Conservation (phyloP, 768 basidiomycete genomes). For the Trametopsis cervina region DNA sequence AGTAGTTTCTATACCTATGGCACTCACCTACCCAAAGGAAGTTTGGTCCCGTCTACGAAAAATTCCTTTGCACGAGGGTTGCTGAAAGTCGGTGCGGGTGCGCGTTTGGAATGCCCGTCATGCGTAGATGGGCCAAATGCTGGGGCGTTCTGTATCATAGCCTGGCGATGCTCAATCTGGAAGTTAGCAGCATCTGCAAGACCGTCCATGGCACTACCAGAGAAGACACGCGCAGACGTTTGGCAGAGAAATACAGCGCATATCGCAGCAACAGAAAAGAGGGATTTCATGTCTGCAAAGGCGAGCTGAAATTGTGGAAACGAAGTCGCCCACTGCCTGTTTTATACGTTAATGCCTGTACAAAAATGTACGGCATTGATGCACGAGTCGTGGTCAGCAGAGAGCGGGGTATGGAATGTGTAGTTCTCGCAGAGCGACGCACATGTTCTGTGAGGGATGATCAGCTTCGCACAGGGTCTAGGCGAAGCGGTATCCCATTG, state of each 20-base stretch:
- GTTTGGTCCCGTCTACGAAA: conserved; percentile 28
- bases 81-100: conserved; percentile 17
- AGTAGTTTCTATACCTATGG: too few species aligned
- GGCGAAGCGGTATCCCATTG: too few species aligned
- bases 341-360: too few species aligned
- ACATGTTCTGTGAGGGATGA: too few species aligned
- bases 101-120: conserved; percentile 6
- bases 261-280: not conserved
- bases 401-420: too few species aligned
- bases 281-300: not conserved
- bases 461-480: too few species aligned
- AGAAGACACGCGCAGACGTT: conserved; percentile 9
- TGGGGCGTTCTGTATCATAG: conserved; percentile 15
- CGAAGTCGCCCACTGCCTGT: too few species aligned
- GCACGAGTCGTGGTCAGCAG: too few species aligned
- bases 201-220: conserved; percentile 20
- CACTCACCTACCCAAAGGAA: conserved; percentile 27
- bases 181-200: conserved; percentile 21
- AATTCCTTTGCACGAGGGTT: conserved; percentile 23
- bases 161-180: conserved; percentile 21
- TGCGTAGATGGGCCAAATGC: conserved; percentile 18
- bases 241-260: conserved; percentile 2
- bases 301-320: too few species aligned
- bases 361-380: too few species aligned
- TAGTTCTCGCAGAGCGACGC: too few species aligned